Evolutionary conservation across 345 rosid species (phyloP).

Genomic region (Linum tenue): DNA sequence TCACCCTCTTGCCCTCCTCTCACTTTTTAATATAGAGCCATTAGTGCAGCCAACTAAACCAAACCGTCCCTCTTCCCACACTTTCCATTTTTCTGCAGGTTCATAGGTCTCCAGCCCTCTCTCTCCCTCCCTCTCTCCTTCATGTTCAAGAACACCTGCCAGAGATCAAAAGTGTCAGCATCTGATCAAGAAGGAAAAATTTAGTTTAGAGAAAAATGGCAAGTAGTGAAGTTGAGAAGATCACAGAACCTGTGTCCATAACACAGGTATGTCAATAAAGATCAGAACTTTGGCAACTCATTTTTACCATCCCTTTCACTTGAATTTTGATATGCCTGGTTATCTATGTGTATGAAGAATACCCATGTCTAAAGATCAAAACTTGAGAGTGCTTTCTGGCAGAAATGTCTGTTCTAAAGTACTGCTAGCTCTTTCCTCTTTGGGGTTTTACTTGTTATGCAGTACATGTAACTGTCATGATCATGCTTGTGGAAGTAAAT

Average conservation of each 20-base stretch:
- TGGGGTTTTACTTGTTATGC: no score
- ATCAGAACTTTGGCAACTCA: not conserved
- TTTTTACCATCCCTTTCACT: no score
- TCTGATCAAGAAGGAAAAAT: not conserved
- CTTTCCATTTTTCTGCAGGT: no score
- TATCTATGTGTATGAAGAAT: not conserved
- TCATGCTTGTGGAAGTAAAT: no score
- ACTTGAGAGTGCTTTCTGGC: no score
- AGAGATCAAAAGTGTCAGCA: not conserved
- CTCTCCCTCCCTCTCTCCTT: not conserved
- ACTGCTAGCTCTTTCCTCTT: no score
- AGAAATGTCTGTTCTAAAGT: no score
- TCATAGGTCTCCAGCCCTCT: no score
- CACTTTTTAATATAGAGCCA: not conserved
- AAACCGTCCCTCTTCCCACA: not conserved
- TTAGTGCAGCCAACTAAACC: constrained; percentile 15
- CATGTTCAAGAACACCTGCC: not conserved
- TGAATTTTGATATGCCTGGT: not conserved
- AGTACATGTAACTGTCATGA: no score
- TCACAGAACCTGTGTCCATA: not conserved
- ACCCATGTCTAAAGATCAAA: no score
- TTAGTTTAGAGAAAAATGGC: not conserved
- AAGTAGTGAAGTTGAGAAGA: not conserved
- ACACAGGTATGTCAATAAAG: not conserved
- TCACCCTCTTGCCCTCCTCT: constrained; percentile 23